Percentiles rank a stretch among this genome's conserved stretches.
Evolutionary conservation across 345 rosid species (phyloP).

Genomic region (Gossypium rotundifolium): DNA sequence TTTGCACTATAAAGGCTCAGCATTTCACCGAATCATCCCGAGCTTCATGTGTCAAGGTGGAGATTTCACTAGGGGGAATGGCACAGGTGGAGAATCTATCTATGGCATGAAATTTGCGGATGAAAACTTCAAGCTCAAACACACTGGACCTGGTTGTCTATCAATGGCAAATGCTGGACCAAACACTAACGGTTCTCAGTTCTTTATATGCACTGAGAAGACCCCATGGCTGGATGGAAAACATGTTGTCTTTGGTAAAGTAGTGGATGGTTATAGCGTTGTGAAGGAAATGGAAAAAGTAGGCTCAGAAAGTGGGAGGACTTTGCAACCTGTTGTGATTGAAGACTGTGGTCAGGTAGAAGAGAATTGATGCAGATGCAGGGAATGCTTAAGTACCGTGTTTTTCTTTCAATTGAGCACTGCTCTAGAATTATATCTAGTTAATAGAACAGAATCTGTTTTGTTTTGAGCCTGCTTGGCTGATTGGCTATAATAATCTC

Average conservation of each 20-base stretch:
- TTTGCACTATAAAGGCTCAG: slow-evolving; percentile 68
- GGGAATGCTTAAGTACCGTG: background rate
- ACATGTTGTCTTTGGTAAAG: slow-evolving; percentile 86
- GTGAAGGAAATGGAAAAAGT: slow-evolving; percentile 70
- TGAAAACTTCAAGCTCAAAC: slow-evolving; percentile 79
- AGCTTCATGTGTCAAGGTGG: slow-evolving; percentile 93
- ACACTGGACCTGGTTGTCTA: slow-evolving; percentile 27
- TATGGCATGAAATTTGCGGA: slow-evolving; percentile 64
- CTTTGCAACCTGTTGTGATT: slow-evolving; percentile 46
- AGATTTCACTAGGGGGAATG: slow-evolving; percentile 79
- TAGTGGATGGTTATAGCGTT: slow-evolving; percentile 64
- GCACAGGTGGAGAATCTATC: slow-evolving; percentile 85
- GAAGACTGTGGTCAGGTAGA: slow-evolving; percentile 66
- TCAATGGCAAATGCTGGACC: background rate
- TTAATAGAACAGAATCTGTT: background rate
- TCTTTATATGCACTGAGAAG: slow-evolving; percentile 75
- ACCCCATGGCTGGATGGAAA: slow-evolving; percentile 79
- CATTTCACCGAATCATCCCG: slow-evolving; percentile 84
- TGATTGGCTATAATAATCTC: background rate
- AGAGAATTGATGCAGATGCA: slow-evolving; percentile 28
- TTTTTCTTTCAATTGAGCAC: background rate
- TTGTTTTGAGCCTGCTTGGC: background rate
- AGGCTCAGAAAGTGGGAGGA: slow-evolving; percentile 46
- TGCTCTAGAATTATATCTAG: background rate
- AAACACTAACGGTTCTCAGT: slow-evolving; percentile 32